Evolutionary conservation across 2,329 filamentous ascomycete genomes (phyloP).

Genomic region (Penicillium hesseltinei): DNA sequence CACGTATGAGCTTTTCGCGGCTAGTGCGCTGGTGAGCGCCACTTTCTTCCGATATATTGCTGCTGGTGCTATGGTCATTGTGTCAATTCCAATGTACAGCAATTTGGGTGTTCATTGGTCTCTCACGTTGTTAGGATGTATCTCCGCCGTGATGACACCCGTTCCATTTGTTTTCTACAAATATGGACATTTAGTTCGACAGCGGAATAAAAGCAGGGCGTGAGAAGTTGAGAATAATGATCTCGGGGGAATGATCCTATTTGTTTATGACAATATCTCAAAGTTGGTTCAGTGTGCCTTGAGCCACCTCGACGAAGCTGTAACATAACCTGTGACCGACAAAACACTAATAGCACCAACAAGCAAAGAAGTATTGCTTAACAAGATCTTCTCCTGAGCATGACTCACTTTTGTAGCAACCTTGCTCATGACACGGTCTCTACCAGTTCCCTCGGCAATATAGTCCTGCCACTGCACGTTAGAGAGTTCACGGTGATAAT

Average conservation of each 20-base stretch:
- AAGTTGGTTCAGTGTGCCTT: neutral
- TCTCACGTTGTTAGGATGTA: neutral
- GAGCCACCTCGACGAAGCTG: slow-evolving; percentile 2
- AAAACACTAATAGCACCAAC: slow-evolving; percentile 69
- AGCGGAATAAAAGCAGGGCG: neutral
- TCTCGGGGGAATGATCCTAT: neutral
- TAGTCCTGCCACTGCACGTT: slow-evolving; percentile 35
- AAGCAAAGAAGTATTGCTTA: slow-evolving; percentile 48
- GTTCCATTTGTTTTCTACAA: neutral
- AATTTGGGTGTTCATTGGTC: neutral
- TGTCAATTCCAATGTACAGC: neutral
- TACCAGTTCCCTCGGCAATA: slow-evolving; percentile 26
- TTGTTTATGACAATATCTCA: neutral
- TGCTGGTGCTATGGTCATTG: neutral
- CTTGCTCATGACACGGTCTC: slow-evolving; percentile 22
- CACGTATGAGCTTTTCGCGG: neutral
- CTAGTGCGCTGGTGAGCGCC: neutral
- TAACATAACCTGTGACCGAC: slow-evolving; percentile 51
- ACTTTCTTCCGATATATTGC: neutral
- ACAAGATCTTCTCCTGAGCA: slow-evolving; percentile 37
- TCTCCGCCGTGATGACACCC: neutral
- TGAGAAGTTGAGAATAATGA: neutral
- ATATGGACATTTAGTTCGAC: neutral
- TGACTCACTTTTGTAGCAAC: slow-evolving; percentile 29
- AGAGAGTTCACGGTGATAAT: slow-evolving; percentile 51